Evolutionary conservation across 306 rosid species (phyloP), one percentile per base, ranked within the genome.

Genomic region (Quercus robur): DNA sequence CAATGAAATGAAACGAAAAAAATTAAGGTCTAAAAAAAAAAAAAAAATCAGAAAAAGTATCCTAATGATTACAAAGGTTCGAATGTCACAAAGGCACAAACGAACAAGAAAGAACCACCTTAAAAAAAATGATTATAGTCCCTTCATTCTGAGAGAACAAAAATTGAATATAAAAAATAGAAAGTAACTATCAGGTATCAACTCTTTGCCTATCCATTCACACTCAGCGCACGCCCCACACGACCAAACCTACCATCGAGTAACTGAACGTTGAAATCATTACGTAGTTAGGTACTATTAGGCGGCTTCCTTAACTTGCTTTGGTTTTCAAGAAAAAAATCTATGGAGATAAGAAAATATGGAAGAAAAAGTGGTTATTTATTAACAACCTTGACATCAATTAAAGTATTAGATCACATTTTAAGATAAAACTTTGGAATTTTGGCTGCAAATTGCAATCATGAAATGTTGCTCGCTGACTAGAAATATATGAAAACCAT

Each of bases 201-300:
- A 49, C 54, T 49, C 17, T 49, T 4, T 62, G 82, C 72, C 58
- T 69, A 82, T 59, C 56, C 64, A 19, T 81, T 75, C 83, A 78
- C 79, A 81, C 57, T 51, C 5, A 8, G 33, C 13, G 57, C 68
- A 77, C 44, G 93, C 77, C 89, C 92, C 87, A 86, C 84, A 41
- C 25, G 77, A 84, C 88, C 87, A 74, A 85, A 78, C 82, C 81
- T 86, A 86, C 87, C 84, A 83, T 81, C 90, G 81, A 85, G 71
- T 75, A 25, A 55, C 74, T 35, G 56, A 61, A 12, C 72, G 74
- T 82, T 81, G 81, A 68, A 74, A 58, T 87, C 67, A 75, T 74
- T 77, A 31, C 77, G 64, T 52, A 33, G 35, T 78, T 78, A 74
- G 83, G 71, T 19, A 55, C 44, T 70, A 71, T 75, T 85, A 83